A percentile compares a stretch with the other conserved stretches of the same genome.
Evolutionary conservation across 805 yeast genomes (phyloP).

Genomic region (Candida wancherniae): DNA sequence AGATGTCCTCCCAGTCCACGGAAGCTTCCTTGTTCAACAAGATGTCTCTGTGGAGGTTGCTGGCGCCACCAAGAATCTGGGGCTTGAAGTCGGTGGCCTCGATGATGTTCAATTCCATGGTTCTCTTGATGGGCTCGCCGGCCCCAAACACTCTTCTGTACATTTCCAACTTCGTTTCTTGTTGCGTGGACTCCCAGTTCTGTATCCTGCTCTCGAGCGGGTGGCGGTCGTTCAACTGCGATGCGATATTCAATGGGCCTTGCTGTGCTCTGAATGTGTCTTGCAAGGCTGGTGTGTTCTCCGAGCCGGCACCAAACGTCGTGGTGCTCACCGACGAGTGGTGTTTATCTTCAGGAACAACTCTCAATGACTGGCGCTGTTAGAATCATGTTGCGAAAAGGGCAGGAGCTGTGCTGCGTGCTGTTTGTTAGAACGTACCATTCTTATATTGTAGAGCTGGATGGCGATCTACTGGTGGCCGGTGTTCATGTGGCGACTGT

Average conservation of each 20-base stretch:
- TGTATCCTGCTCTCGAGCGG: slow-evolving; percentile 75
- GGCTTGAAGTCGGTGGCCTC: slow-evolving; percentile 69
- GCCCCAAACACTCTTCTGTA: slow-evolving; percentile 84
- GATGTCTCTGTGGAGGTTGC: slow-evolving; percentile 68
- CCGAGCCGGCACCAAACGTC: slow-evolving; percentile 51
- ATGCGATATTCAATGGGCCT: slow-evolving; percentile 57
- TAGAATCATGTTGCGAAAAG: slow-evolving; percentile 3
- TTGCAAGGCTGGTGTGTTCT: slow-evolving; percentile 64
- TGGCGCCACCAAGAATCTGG: slow-evolving; percentile 50
- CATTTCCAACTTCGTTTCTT: slow-evolving; percentile 64
- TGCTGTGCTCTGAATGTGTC: slow-evolving; percentile 63
- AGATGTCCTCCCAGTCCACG: slow-evolving; percentile 93
- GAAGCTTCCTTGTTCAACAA: slow-evolving; percentile 69
- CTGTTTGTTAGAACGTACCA: slow-evolving; percentile 12
- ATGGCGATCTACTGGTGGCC: too few relatives aligned
- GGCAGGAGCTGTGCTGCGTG: too few relatives aligned
- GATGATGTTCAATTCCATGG: slow-evolving; percentile 81
- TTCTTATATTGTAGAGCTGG: slow-evolving; percentile 1
- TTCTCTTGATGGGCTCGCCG: slow-evolving; percentile 88
- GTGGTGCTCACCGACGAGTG: slow-evolving; percentile 47
- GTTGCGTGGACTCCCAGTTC: slow-evolving; percentile 78
- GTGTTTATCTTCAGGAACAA: slow-evolving; percentile 51
- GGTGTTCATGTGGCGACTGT: too few relatives aligned
- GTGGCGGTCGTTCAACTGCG: slow-evolving; percentile 71
- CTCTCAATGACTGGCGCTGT: slow-evolving; percentile 39